Conservation (phyloP, 2,329 filamentous ascomycete species). For the Fusarium sp. region DNA sequence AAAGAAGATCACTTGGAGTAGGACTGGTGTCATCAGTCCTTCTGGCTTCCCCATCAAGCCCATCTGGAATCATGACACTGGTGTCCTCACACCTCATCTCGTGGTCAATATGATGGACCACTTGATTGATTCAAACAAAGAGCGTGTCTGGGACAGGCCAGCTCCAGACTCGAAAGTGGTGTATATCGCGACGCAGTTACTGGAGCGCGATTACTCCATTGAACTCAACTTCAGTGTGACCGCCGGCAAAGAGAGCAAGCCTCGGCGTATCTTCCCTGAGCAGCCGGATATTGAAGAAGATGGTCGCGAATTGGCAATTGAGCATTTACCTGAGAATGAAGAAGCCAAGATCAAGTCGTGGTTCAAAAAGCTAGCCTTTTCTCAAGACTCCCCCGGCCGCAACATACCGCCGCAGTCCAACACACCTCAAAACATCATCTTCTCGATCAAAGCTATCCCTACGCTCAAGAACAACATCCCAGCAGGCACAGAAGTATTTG, state of each 20-base stretch:
- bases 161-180: background rate
- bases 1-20: background rate
- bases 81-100: background rate
- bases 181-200: background rate
- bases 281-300: background rate
- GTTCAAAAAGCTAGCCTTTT: background rate
- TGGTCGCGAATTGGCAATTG: background rate
- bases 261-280: background rate
- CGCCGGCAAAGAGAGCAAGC: background rate
- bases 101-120: background rate
- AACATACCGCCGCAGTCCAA: background rate
- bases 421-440: background rate
- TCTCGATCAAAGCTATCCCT: background rate
- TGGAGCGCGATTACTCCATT: background rate
- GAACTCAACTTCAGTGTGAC: background rate
- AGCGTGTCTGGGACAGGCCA: background rate
- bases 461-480: fast-evolving
- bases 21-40: background rate
- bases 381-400: background rate
- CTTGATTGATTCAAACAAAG: background rate
- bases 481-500: background rate
- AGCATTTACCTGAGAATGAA: background rate
- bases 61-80: background rate
- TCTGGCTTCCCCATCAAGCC: background rate
- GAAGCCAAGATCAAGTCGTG: background rate